Evolutionary conservation across 768 basidiomycete genomes (phyloP).

Genomic region (Auricularia cornea): DNA sequence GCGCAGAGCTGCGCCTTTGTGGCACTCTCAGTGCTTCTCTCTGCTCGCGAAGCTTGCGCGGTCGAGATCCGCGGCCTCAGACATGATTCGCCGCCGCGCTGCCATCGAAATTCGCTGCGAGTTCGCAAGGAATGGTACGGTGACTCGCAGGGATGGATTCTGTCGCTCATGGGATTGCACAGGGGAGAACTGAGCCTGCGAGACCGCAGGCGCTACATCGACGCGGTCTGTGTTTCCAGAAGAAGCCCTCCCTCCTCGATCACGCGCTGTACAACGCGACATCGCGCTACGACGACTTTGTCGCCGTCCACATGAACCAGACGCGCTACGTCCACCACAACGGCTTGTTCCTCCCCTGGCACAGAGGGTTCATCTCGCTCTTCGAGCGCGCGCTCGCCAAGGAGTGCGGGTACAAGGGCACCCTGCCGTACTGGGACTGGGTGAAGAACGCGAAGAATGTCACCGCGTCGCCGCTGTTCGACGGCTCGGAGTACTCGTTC

Average conservation of each 20-base stretch:
- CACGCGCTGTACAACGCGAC: neutral
- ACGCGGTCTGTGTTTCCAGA: neutral
- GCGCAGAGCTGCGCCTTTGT: too few species aligned
- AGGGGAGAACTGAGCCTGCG: neutral
- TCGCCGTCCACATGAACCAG: neutral
- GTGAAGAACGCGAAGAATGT: neutral
- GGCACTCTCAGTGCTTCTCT: too few species aligned
- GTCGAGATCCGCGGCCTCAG: too few species aligned
- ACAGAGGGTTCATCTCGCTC: constrained; percentile 18
- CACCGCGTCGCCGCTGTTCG: neutral
- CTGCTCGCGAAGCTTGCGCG: too few species aligned
- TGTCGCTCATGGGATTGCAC: neutral
- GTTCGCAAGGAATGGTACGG: neutral
- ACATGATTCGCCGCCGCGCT: too few species aligned
- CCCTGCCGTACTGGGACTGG: constrained; percentile 23
- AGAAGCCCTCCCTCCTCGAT: neutral
- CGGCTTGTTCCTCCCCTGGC: constrained; percentile 28
- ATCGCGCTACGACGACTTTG: neutral
- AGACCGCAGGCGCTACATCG: neutral
- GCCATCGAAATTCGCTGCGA: too few species aligned
- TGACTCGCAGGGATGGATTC: neutral
- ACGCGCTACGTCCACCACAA: neutral
- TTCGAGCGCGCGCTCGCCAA: constrained; percentile 19
- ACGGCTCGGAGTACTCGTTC: neutral
- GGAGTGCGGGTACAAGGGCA: constrained; percentile 21